Conservation (phyloP, 2,329 filamentous ascomycete species). For the Stromatinia cepivora region DNA sequence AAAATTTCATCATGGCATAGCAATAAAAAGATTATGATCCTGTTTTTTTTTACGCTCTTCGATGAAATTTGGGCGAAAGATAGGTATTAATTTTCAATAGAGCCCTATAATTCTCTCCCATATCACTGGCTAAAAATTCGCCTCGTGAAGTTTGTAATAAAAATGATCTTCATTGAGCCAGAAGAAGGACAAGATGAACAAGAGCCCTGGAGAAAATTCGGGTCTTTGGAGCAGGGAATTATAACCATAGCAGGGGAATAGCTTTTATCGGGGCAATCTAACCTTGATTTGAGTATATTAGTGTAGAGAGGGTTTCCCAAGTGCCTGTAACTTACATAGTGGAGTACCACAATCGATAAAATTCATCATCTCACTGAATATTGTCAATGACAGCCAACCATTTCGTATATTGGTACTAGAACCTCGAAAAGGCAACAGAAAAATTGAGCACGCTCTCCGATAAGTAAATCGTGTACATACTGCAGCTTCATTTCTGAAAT, state of each 20-base stretch:
- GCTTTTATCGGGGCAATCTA: neutral
- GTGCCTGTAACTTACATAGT: accelerated
- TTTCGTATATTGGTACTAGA: no score
- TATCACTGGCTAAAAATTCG: neutral
- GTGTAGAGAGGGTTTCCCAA: neutral
- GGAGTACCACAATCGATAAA: neutral
- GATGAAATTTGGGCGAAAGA: neutral
- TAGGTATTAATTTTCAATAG: neutral
- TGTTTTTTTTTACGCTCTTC: no score
- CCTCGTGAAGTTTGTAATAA: neutral
- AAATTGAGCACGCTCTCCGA: neutral
- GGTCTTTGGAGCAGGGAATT: neutral
- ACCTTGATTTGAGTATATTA: neutral
- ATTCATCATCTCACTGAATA: neutral
- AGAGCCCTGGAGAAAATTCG: no score
- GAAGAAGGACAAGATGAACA: neutral
- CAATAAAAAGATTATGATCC: no score
- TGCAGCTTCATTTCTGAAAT: neutral
- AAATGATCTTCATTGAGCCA: no score
- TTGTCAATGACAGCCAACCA: no score
- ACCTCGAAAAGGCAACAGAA: neutral
- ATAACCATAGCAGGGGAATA: neutral
- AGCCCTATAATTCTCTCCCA: neutral
- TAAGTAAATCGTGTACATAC: neutral
- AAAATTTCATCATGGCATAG: neutral